Evolutionary conservation across 2,329 filamentous ascomycete genomes (phyloP).

Genomic region (Ramichloridium luteum): DNA sequence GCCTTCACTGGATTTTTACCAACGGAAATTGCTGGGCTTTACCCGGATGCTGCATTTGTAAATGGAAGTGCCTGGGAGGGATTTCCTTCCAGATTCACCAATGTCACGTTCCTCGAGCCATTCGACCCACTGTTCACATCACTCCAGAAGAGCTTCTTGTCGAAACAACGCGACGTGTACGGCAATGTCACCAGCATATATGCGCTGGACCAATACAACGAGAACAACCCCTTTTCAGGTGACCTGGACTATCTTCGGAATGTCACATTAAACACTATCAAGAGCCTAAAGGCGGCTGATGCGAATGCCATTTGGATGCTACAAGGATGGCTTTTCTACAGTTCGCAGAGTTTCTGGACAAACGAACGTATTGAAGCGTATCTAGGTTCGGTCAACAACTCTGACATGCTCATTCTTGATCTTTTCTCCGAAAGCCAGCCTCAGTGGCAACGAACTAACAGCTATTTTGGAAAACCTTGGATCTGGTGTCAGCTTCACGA

Average conservation of each 20-base stretch:
- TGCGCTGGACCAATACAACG: constrained; percentile 43
- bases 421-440: constrained; percentile 39
- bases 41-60: constrained; percentile 33
- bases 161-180: constrained; percentile 35
- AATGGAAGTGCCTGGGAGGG: constrained; percentile 34
- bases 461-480: constrained; percentile 42
- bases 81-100: constrained; percentile 32
- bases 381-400: constrained; percentile 34
- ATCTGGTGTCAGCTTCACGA: constrained; percentile 43
- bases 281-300: constrained; percentile 37
- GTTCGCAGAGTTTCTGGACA: constrained; percentile 34
- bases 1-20: constrained; percentile 42
- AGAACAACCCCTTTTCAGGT: constrained; percentile 37
- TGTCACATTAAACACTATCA: constrained; percentile 33
- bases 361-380: constrained; percentile 37
- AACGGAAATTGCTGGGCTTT: constrained; percentile 27
- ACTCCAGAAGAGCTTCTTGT: constrained; percentile 36
- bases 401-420: constrained; percentile 41
- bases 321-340: constrained; percentile 41
- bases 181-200: constrained; percentile 39
- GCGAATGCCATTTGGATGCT: constrained; percentile 41
- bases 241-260: constrained; percentile 33
- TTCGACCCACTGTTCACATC: constrained; percentile 32
- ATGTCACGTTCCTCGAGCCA: constrained; percentile 38
- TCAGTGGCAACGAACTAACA: constrained; percentile 40